phyloP scores from a whole-genome alignment of 805 yeast species.

The Kuraishia floccosa region DNA sequence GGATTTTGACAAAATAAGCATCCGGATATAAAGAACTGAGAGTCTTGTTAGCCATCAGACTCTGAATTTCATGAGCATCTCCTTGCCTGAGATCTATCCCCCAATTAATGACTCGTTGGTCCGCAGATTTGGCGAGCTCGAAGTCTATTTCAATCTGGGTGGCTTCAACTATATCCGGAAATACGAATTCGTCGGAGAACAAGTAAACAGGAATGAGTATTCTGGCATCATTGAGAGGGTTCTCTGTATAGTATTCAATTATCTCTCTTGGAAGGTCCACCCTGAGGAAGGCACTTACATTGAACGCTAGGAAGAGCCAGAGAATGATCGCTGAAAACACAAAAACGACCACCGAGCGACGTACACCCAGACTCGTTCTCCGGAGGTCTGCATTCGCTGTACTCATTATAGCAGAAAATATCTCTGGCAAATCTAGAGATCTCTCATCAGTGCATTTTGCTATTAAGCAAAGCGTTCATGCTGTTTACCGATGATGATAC shows the following conservation, averaged over 20 bases:
- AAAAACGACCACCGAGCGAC: constrained; percentile 7
- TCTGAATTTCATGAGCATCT: background rate
- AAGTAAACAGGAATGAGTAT: constrained; percentile 26
- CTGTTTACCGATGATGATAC: too few relatives aligned
- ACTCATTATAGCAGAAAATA: too few relatives aligned
- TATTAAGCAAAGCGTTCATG: too few relatives aligned
- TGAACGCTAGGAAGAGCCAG: background rate
- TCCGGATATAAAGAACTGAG: too few relatives aligned
- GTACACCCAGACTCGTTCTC: too few relatives aligned
- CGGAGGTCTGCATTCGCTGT: too few relatives aligned
- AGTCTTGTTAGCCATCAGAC: background rate
- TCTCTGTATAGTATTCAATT: constrained; percentile 5
- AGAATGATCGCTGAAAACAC: background rate
- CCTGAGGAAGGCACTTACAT: too few relatives aligned
- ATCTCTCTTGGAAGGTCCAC: background rate
- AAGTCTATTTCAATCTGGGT: constrained; percentile 29
- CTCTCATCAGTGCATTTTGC: too few relatives aligned
- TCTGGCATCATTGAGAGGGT: constrained; percentile 23
- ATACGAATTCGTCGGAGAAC: constrained; percentile 29
- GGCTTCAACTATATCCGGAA: constrained; percentile 27
- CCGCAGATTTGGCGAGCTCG: constrained; percentile 12
- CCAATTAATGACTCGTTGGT: constrained; percentile 1
- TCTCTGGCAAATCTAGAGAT: too few relatives aligned
- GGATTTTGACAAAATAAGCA: constrained; percentile 1
- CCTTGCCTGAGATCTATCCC: constrained; percentile 1